Base-by-base conservation (phyloP, 495 filamentous ascomycete genomes). In the Tuber aestivum region DNA sequence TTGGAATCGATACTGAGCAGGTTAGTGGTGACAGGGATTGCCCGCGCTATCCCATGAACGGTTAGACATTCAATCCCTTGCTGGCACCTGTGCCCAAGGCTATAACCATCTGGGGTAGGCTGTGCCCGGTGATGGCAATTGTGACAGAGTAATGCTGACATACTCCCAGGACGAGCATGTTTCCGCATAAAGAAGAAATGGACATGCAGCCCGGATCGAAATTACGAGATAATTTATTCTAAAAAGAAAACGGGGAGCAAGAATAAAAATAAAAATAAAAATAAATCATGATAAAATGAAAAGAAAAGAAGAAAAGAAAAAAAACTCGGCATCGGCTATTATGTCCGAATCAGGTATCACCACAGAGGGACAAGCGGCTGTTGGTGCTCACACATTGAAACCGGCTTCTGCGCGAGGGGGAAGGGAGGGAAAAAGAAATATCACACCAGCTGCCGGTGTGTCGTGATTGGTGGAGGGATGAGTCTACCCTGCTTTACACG, bases 31-130 rank as follows among this genome's bases (percentile, higher is more conserved):
- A 69, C 72, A 79, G 72, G 61, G 71, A 56, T 70, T 61, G 38
- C 40, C 37, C 1, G 14, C 27, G 16, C 76, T 79, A 75, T 41
- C 74, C 78, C 77, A 20, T 45, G 75, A 72, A 78, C 40, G 77
- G 78, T 72, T 79, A 79, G 72, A 41, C 76, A 70, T 45, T 5
- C 70, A 42, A 27, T 8, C 56, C 78, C 37, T 68, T 79, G 78
- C 76, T 79, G 78, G 76, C 78, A 79, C 56, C 75, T 79, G 70
- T 72, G 61, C 72, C 48, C 72, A 44, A 75, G 76, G 78, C 78
- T 79, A 79, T 76, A 79, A 79, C 78, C 76, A 72, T 79, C 78
- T 79, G 50, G 78, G 78, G 78, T 56, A 79, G 70, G 77, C 78
- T 78, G 71, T 75, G 76, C 72, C 78, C 78, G 71, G 76, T 75